Evolutionary conservation across 108 stramenopile species (phyloP).

Genomic region (Cyclostephanos invisitatus): DNA sequence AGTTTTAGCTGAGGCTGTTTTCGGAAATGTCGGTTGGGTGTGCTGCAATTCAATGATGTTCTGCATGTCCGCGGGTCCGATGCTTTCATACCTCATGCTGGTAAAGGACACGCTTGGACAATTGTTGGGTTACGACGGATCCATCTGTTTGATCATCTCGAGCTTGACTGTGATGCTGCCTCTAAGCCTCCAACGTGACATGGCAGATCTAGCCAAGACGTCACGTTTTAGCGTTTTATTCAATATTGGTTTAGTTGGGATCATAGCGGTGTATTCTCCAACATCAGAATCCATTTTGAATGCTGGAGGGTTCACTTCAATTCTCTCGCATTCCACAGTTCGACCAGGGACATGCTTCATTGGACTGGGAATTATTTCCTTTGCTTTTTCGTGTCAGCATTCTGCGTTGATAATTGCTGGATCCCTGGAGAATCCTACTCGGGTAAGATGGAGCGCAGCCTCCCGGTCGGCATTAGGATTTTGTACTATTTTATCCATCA

Average conservation of each 20-base stretch:
- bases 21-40: slow-evolving; percentile 69
- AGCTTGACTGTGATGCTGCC: slow-evolving; percentile 65
- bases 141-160: slow-evolving; percentile 55
- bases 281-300: slow-evolving; percentile 20
- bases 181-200: slow-evolving; percentile 73
- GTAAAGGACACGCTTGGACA: slow-evolving; percentile 74
- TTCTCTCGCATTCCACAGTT: slow-evolving; percentile 39
- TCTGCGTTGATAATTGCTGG: slow-evolving; percentile 88
- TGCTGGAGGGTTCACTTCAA: slow-evolving; percentile 21
- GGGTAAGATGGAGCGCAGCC: slow-evolving; percentile 65
- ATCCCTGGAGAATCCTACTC: slow-evolving; percentile 69
- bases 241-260: slow-evolving; percentile 61
- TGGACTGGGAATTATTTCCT: slow-evolving; percentile 76
- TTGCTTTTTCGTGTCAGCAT: slow-evolving; percentile 88
- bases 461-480: slow-evolving; percentile 53
- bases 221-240: slow-evolving; percentile 65
- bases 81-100: slow-evolving; percentile 82
- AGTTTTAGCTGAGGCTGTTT: slow-evolving; percentile 70
- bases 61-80: slow-evolving; percentile 78
- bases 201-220: slow-evolving; percentile 85
- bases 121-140: slow-evolving; percentile 57
- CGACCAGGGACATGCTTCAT: slow-evolving; percentile 66
- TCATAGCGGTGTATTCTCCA: slow-evolving; percentile 57
- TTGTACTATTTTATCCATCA: slow-evolving; percentile 46
- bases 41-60: slow-evolving; percentile 76